Conservation (phyloP, 1,284 basidiomycete genomes). For the Laetiporus sulphureus region DNA sequence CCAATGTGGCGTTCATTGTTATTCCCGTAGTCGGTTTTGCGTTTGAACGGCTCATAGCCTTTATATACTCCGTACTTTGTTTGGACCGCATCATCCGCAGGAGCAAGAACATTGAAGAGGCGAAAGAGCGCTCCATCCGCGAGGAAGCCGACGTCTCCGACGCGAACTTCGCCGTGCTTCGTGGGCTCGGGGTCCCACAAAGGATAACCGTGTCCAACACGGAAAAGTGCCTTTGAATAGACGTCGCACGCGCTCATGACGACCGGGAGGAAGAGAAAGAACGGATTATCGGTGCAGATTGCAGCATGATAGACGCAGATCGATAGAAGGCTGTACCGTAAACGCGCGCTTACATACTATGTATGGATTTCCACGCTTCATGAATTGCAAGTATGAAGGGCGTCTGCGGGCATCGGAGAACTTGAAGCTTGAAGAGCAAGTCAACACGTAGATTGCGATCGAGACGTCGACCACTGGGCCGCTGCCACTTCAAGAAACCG, state of each 20-base stretch:
- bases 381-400: too few species aligned
- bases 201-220: slow-evolving; percentile 13
- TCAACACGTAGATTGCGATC: too few species aligned
- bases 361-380: too few species aligned
- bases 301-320: too few species aligned
- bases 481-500: too few species aligned
- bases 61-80: slow-evolving; percentile 16
- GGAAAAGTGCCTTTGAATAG: slow-evolving; percentile 14
- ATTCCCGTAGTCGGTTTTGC: neutral
- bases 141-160: slow-evolving; percentile 26
- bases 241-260: slow-evolving; percentile 7
- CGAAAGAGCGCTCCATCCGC: slow-evolving; percentile 22
- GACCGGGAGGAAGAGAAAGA: neutral
- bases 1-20: neutral
- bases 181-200: slow-evolving; percentile 18
- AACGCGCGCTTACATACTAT: too few species aligned
- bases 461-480: too few species aligned
- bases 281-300: too few species aligned
- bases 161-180: slow-evolving; percentile 9
- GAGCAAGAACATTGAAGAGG: slow-evolving; percentile 24
- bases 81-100: slow-evolving; percentile 11
- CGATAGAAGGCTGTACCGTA: neutral
- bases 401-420: too few species aligned
- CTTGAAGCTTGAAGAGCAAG: too few species aligned
- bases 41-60: slow-evolving; percentile 10